Base-by-base conservation (phyloP, 371 early-diverging fungal species). In the Dichotomocladium elegans region DNA sequence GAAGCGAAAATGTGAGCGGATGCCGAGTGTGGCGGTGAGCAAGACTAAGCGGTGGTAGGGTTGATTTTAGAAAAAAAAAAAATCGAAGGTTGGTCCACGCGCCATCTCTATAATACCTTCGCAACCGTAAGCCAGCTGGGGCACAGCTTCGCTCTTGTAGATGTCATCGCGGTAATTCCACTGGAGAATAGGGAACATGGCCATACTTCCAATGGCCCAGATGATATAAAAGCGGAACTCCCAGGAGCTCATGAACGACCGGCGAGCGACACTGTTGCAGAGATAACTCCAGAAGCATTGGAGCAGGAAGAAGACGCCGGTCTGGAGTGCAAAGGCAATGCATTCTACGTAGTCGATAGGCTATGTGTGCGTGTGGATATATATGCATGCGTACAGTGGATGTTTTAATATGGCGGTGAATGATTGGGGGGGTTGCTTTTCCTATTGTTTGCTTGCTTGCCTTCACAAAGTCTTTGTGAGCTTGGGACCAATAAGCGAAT, bases 151-250 rank as follows among this genome's bases (percentile, higher is more conserved):
- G 45, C 70, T 68, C 15, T 58, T 40, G 6, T 43, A 10, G 0
- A 44, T 51, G 21, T 68, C 53, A 4, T 72, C 43, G 14, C 65
- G 61, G 26, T 55, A 74, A 8, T 42, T 44, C 70, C 66, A 71
- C 59, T 73, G 80, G 33, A 80, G 46, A 19, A 74, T 50, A 25
- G 80, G 77, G 41, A 74, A 80, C 30, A 72, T 46, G 11, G 70
- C 69, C 21, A 66, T 53, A 47, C 70, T 72, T 21, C 51, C 63
- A 5, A 72, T 8, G 10, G 70, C 70, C 72, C 68, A 72, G 11
- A 63, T 14, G 29, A 72, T 56, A 34, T 72, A 65, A 34, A 60
- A 47, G 24, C 53, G 59, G 43, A 68, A 72, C 47, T 72, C 72
- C 8, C 28, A 58, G 8, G 66, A 65, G 26, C 63, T 48, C 61